Evolutionary conservation across 2,329 filamentous ascomycete species (phyloP), one percentile per base, ranked within the genome.

Genomic region (Capronia epimyces): DNA sequence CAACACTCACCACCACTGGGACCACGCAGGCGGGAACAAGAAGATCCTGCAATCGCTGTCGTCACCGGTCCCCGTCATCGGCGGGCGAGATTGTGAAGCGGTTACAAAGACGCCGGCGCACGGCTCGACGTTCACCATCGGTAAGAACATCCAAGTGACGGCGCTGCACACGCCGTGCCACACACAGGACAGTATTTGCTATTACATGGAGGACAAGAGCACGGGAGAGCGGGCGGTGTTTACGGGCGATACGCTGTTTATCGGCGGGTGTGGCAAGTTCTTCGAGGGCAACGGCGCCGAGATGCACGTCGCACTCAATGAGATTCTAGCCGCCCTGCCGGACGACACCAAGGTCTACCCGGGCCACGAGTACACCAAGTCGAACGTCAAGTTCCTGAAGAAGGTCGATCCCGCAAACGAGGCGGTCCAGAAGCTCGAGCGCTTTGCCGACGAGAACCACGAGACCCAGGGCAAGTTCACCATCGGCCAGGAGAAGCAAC

Each of bases 121-220:
- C 66, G 82, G 83, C 32, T 81, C 88, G 59, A 81, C 76, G 2
- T 95, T 96, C 75, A 84, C 81, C 57, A 81, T 98, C 56, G 93
- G 93, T 49, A 75, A 81, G 34, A 78, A 79, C 60, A 93, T 98
- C 67, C 78, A 79, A 12, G 85, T 96, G 50, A 91, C 81, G 66
- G 86, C 87, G 20, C 75, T 97, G n/a, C 87, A 97, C 71, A 98
- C 93, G 10, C 93, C 93, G 1, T 98, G 93, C 69, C 93, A 98
- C 68, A 98, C 93, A 1, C 90, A 96, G 72, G 93, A 98, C 72
- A 96, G 90, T 69, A 95, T 98, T 66, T 98, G 93, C 76, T 98
- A 84, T 74, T 88, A 83, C 61, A 83, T 93, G 75, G 81, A 95
- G 69, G 91, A 98, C 64, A 48, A 46, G 32, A 39, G 32, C 13